Conservation (phyloP, 768 basidiomycete genomes). For the Plicaturopsis crispa region DNA sequence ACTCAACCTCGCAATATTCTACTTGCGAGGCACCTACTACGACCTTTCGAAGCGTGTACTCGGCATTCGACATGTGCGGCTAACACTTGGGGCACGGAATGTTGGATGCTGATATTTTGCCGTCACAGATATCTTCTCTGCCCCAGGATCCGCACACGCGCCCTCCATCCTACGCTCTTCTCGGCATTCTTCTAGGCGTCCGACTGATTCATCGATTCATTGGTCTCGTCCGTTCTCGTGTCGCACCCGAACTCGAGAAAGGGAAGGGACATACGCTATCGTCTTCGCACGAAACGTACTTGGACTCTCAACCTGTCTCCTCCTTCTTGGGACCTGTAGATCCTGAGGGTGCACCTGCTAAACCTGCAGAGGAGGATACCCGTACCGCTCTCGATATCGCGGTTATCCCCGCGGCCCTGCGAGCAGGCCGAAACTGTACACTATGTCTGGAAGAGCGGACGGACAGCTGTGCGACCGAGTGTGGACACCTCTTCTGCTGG, state of each 20-base stretch:
- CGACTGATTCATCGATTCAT: slow-evolving; percentile 59
- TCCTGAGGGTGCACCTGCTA: slow-evolving; percentile 44
- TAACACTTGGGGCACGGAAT: slow-evolving; percentile 4
- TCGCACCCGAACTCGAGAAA: slow-evolving; percentile 15
- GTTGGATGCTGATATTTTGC: not conserved
- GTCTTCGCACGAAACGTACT: slow-evolving; percentile 29
- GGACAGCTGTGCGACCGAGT: slow-evolving; percentile 77
- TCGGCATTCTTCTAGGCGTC: slow-evolving; percentile 65
- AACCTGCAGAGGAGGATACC: slow-evolving; percentile 63
- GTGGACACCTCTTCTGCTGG: slow-evolving; percentile 90
- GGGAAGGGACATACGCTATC: slow-evolving; percentile 31
- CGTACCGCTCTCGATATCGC: slow-evolving; percentile 57
- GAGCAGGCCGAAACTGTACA: slow-evolving; percentile 67
- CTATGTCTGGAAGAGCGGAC: slow-evolving; percentile 83
- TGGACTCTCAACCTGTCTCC: slow-evolving; percentile 60
- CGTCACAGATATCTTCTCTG: slow-evolving; percentile 58
- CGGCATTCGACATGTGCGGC: slow-evolving; percentile 59
- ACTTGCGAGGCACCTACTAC: slow-evolving; percentile 75
- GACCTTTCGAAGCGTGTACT: slow-evolving; percentile 60
- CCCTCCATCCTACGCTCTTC: slow-evolving; percentile 81
- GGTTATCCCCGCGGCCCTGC: slow-evolving; percentile 40
- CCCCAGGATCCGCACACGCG: slow-evolving; percentile 63
- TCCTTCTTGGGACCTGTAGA: slow-evolving; percentile 41
- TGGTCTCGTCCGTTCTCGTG: slow-evolving; percentile 29
- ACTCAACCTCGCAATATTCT: slow-evolving; percentile 75